Evolutionary conservation across 148 eudicot genomes (phyloP).

Genomic region (Cornus kousa): DNA sequence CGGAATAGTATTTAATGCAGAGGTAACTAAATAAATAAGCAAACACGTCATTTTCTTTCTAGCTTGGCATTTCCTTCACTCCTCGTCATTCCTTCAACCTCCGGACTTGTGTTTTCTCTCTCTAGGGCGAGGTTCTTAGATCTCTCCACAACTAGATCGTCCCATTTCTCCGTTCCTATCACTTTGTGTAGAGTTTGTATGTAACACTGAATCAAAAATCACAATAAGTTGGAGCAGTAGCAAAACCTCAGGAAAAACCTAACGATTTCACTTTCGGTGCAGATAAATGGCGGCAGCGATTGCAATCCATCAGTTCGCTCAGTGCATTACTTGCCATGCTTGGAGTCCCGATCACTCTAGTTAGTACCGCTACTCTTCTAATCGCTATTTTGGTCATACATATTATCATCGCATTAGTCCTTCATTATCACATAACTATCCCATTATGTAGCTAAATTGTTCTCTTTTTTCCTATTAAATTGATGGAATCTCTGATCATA

Average conservation of each 20-base stretch:
- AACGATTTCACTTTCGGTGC: background rate
- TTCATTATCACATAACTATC: background rate
- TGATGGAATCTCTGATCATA: background rate
- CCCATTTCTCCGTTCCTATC: background rate
- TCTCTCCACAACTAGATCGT: conserved; percentile 2
- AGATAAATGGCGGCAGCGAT: conserved; percentile 48
- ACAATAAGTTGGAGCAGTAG: background rate
- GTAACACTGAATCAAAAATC: background rate
- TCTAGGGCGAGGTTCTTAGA: background rate
- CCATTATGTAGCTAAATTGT: background rate
- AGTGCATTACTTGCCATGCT: conserved; percentile 84
- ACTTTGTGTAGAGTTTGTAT: background rate
- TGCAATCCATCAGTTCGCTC: conserved; percentile 78
- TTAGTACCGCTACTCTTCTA: conserved; percentile 43
- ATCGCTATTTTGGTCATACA: conserved; percentile 2
- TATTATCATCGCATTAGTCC: background rate
- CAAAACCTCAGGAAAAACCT: background rate
- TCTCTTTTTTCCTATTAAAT: background rate
- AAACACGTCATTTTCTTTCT: too few relatives aligned
- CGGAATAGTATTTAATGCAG: too few relatives aligned
- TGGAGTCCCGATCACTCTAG: conserved; percentile 94
- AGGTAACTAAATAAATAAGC: too few relatives aligned
- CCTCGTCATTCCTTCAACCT: background rate
- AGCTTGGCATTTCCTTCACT: background rate
- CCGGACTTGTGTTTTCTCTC: background rate